A percentile compares a stretch with the other conserved stretches of the same genome.
Evolutionary conservation across 1,284 basidiomycete species (phyloP).

Genomic region (Papiliotrema laurentii): DNA sequence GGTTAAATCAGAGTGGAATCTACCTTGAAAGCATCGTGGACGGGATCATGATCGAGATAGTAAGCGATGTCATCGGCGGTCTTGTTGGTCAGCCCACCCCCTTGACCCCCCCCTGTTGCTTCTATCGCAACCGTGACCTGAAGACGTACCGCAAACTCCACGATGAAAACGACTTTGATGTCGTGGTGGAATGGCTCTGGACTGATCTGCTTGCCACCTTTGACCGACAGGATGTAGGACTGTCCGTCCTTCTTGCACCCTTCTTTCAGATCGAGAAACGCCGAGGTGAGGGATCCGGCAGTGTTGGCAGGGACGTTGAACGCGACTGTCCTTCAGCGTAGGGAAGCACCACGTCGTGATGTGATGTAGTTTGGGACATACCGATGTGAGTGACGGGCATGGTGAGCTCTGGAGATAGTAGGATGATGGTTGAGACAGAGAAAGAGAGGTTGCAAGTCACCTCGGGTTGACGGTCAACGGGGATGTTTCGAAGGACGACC

Average conservation of each 20-base stretch:
- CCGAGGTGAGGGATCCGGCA: slow-evolving; percentile 12
- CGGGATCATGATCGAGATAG: slow-evolving; percentile 34
- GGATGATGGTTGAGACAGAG: no score
- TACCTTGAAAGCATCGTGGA: slow-evolving; percentile 39
- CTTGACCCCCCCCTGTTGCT: not conserved
- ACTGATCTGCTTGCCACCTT: slow-evolving; percentile 35
- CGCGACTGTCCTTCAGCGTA: no score
- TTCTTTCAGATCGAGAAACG: slow-evolving; percentile 26
- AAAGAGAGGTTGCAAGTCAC: no score
- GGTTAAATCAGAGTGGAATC: slow-evolving; percentile 6
- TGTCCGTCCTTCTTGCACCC: slow-evolving; percentile 21
- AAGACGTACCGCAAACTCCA: slow-evolving; percentile 37
- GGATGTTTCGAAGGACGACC: no score
- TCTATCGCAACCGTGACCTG: not conserved
- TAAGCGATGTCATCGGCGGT: slow-evolving; percentile 32
- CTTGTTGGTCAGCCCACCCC: slow-evolving; percentile 14
- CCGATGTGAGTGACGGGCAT: no score
- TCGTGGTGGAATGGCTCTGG: slow-evolving; percentile 32
- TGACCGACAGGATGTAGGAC: slow-evolving; percentile 28
- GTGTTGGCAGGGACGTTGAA: slow-evolving; percentile 27
- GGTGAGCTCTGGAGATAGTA: no score
- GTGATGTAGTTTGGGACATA: no score
- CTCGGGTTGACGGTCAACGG: no score
- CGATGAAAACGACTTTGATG: slow-evolving; percentile 37
- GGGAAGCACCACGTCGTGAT: no score